phyloP scores from a whole-genome alignment of 75 land plant genomes.

The Sequoiadendron giganteum region DNA sequence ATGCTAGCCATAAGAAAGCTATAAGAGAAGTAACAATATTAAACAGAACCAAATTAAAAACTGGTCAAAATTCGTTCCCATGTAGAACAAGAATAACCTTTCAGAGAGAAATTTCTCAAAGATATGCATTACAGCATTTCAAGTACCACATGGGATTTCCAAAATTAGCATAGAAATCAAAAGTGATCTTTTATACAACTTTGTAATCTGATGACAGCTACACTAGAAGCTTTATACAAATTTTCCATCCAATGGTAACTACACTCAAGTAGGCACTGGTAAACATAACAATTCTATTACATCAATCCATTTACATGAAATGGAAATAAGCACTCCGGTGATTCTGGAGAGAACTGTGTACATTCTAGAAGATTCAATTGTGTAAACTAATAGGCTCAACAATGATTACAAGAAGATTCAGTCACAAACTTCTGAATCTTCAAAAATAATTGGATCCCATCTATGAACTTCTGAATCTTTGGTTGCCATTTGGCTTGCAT shows the following conservation, averaged over 20 bases:
- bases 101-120: neutral
- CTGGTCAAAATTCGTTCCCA: neutral
- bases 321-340: neutral
- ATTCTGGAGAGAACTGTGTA: neutral
- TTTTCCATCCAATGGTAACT: neutral
- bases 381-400: neutral
- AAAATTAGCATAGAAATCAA: neutral
- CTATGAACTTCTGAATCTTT: neutral
- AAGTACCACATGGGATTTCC: neutral
- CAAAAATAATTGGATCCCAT: neutral
- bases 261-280: neutral
- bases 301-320: neutral
- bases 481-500: neutral
- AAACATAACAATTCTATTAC: neutral
- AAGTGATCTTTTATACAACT: neutral
- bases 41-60: neutral
- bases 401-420: neutral
- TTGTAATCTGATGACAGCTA: neutral
- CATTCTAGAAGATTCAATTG: neutral
- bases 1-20: neutral
- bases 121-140: neutral
- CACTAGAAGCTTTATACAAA: neutral
- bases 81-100: neutral
- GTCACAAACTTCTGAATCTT: conserved; percentile 8
- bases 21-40: neutral